Percentiles rank a stretch among this genome's conserved stretches.
These are phyloP conservation scores for Penicillium tannophilum DNA, from an alignment of 495 filamentous ascomycete species.

Conservation along the genomic window DNA sequence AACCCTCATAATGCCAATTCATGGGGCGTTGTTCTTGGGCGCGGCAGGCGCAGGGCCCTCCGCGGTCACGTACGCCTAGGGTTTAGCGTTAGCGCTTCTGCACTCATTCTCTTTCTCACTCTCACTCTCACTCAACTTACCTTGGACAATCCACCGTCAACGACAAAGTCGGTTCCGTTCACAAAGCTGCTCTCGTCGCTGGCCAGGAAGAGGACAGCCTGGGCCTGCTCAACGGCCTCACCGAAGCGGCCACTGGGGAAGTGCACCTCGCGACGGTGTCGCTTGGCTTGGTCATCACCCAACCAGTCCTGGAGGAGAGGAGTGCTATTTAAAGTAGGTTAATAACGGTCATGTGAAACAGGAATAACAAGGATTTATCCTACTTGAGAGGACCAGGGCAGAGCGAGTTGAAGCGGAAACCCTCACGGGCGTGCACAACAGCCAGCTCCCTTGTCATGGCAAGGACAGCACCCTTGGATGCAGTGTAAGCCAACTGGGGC, in stretches of 20 bases:
- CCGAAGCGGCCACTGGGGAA: constrained; percentile 96
- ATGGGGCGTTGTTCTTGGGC: constrained; percentile 64
- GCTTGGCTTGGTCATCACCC: constrained; percentile 84
- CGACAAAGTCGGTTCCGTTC: constrained; percentile 89
- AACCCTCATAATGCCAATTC: constrained; percentile 9
- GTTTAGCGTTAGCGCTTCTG: constrained; percentile 18
- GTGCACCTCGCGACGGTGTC: constrained; percentile 84
- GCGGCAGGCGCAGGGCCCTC: constrained; percentile 74
- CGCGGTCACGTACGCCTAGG: constrained; percentile 83
- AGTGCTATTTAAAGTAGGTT: constrained; percentile 3
- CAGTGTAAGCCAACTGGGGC: constrained; percentile 93
- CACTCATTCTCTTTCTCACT: too few relatives aligned
- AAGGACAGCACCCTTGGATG: constrained; percentile 89
- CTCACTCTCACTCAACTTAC: constrained; percentile 28
- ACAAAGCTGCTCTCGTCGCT: constrained; percentile 95
- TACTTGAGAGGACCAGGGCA: constrained; percentile 94
- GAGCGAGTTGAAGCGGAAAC: constrained; percentile 82
- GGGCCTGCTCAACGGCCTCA: constrained; percentile 92
- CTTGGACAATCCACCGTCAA: constrained; percentile 97
- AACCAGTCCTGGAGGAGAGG: constrained; percentile 67
- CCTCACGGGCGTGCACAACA: constrained; percentile 83
- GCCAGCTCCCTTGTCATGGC: constrained; percentile 80
- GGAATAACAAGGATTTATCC: constrained; percentile 13
- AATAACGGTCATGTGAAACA: not conserved
- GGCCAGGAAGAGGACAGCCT: constrained; percentile 90